phyloP scores from a whole-genome alignment of 139 green algal species.

The Auxenochlorella pyrenoidosa region DNA sequence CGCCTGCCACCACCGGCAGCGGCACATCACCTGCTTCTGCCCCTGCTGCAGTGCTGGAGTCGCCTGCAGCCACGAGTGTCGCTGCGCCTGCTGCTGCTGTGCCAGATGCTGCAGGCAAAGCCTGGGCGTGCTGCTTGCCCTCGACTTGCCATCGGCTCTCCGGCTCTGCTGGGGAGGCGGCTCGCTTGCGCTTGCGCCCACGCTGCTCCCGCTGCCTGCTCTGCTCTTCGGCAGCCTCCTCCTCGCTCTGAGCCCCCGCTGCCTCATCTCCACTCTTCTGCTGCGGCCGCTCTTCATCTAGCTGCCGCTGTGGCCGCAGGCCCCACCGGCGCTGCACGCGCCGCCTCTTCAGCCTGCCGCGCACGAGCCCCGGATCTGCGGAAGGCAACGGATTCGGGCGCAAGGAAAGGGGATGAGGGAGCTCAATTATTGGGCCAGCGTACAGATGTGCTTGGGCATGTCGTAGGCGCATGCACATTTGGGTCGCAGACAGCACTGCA shows the following conservation, averaged over 20 bases:
- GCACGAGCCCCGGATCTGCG: background rate
- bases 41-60: background rate
- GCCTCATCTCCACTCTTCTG: background rate
- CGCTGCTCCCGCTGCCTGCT: background rate
- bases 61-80: background rate
- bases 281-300: background rate
- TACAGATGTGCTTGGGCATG: no score
- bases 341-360: conserved; percentile 18
- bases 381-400: background rate
- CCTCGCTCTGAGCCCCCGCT: background rate
- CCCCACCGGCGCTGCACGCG: conserved; percentile 29
- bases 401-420: no score
- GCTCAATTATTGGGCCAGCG: no score
- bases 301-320: background rate
- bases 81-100: background rate
- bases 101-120: background rate
- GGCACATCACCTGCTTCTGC: background rate
- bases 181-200: background rate
- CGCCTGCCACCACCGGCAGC: conserved; percentile 2
- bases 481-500: no score
- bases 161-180: background rate
- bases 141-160: background rate
- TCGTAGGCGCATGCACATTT: no score
- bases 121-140: background rate
- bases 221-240: background rate